These are phyloP conservation scores for Sporothrix variecibatus DNA, from an alignment of 2,329 filamentous ascomycete genomes.

Conservation along the genomic window DNA sequence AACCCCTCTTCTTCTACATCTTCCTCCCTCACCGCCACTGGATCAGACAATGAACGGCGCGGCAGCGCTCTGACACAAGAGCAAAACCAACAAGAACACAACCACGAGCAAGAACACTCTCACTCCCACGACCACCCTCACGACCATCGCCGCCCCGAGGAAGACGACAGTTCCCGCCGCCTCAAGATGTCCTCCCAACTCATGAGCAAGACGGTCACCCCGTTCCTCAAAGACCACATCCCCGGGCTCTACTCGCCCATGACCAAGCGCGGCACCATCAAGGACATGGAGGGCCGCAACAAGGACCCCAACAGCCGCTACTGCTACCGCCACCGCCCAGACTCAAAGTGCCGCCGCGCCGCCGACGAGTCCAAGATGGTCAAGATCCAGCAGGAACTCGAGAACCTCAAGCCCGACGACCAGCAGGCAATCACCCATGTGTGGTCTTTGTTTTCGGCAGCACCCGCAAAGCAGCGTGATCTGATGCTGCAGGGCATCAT, in stretches of 20 bases:
- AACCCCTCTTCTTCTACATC: background rate
- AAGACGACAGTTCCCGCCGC: constrained; percentile 50
- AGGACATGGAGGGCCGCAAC: constrained; percentile 43
- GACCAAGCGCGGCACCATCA: constrained; percentile 56
- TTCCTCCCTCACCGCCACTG: background rate
- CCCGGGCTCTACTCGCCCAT: constrained; percentile 84
- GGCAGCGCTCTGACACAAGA: constrained; percentile 17
- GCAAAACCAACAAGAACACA: background rate
- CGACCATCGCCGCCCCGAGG: constrained; percentile 53
- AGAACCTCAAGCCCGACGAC: constrained; percentile 77
- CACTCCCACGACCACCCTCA: background rate
- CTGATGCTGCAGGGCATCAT: constrained; percentile 97
- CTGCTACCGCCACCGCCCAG: constrained; percentile 93
- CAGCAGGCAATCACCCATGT: constrained; percentile 96
- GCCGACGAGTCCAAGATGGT: constrained; percentile 97
- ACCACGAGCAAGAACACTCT: background rate
- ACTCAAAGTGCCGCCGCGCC: constrained; percentile 88
- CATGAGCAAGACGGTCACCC: constrained; percentile 76
- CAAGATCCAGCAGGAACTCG: constrained; percentile 85
- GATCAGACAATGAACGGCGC: constrained; percentile 11
- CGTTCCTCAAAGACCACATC: constrained; percentile 89
- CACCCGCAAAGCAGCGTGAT: constrained; percentile 88
- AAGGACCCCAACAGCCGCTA: constrained; percentile 78
- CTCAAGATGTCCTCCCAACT: constrained; percentile 65
- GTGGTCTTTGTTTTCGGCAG: constrained; percentile 96